phyloP scores from a whole-genome alignment of 2,329 filamentous ascomycete species.

The Stylonectria norvegica region DNA sequence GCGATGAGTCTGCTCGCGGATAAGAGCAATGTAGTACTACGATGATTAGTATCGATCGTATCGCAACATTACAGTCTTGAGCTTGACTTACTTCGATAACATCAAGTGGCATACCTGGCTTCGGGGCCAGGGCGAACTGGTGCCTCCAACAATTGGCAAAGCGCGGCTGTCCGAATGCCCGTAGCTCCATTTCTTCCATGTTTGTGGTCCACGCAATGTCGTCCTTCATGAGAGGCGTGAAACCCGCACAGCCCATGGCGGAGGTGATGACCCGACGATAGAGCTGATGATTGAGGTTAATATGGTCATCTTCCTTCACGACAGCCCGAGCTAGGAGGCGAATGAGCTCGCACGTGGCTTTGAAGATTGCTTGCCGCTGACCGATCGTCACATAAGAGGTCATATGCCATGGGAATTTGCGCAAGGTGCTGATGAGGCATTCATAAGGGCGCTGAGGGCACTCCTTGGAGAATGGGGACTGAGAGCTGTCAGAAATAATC shows the following conservation, averaged over 20 bases:
- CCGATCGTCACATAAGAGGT: constrained; percentile 54
- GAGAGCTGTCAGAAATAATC: constrained; percentile 4
- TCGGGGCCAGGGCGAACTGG: constrained; percentile 50
- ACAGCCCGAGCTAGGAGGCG: constrained; percentile 43
- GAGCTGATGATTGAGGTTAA: constrained; percentile 51
- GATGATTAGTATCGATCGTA: not conserved
- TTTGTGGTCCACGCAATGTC: constrained; percentile 47
- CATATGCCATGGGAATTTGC: constrained; percentile 62
- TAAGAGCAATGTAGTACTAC: constrained; percentile 56
- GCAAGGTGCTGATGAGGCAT: constrained; percentile 60
- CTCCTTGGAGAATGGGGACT: constrained; percentile 59
- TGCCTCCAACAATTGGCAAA: constrained; percentile 49
- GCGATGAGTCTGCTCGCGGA: constrained; percentile 50
- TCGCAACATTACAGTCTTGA: too few species aligned
- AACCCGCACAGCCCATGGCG: constrained; percentile 57
- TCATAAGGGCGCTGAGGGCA: constrained; percentile 65
- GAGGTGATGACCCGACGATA: constrained; percentile 50
- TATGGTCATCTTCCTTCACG: constrained; percentile 34
- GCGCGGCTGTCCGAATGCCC: constrained; percentile 45
- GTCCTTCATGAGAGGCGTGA: constrained; percentile 60
- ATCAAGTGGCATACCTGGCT: constrained; percentile 47
- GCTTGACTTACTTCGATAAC: constrained; percentile 52
- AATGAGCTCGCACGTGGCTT: constrained; percentile 49
- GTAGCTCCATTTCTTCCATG: constrained; percentile 34
- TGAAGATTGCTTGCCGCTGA: constrained; percentile 53